These are phyloP conservation scores for Bruguiera parviflora DNA, from an alignment of 345 rosid genomes.

Conservation along the genomic window DNA sequence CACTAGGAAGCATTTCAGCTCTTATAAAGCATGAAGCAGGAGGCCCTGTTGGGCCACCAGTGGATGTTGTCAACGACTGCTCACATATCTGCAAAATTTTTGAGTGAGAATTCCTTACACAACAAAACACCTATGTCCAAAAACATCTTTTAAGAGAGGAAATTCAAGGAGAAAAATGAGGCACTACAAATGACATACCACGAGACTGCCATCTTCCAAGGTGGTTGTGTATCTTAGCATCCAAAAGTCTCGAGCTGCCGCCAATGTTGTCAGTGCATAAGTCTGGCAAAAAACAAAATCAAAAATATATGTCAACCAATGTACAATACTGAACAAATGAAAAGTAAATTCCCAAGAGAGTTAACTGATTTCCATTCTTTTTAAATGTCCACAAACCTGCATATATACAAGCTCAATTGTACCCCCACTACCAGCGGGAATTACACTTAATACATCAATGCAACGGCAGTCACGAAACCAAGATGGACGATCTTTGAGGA, in stretches of 20 bases:
- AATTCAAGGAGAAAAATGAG: not conserved
- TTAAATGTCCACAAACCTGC: conserved; percentile 51
- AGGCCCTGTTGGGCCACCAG: conserved; percentile 82
- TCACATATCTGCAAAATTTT: conserved; percentile 68
- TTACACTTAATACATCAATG: conserved; percentile 61
- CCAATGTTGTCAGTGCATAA: conserved; percentile 86
- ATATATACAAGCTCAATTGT: conserved; percentile 84
- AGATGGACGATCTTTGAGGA: conserved; percentile 93
- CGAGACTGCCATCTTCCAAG: conserved; percentile 91
- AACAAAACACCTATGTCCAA: not conserved
- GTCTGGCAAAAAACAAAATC: conserved; percentile 40
- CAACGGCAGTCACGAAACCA: conserved; percentile 97
- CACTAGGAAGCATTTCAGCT: conserved; percentile 93
- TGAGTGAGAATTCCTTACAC: not conserved
- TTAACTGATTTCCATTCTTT: not conserved
- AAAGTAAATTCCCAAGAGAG: not conserved
- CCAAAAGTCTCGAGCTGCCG: conserved; percentile 97
- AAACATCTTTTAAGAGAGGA: not conserved
- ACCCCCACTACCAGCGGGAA: conserved; percentile 84
- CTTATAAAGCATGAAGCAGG: conserved; percentile 71
- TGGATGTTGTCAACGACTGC: conserved; percentile 76
- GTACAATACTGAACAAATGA: not conserved
- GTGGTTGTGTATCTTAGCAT: conserved; percentile 80
- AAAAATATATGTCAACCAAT: not conserved
- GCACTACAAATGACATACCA: conserved; percentile 39